Conservation (phyloP, 2,329 filamentous ascomycete genomes). For the Allantophomopsis lycopodina region DNA sequence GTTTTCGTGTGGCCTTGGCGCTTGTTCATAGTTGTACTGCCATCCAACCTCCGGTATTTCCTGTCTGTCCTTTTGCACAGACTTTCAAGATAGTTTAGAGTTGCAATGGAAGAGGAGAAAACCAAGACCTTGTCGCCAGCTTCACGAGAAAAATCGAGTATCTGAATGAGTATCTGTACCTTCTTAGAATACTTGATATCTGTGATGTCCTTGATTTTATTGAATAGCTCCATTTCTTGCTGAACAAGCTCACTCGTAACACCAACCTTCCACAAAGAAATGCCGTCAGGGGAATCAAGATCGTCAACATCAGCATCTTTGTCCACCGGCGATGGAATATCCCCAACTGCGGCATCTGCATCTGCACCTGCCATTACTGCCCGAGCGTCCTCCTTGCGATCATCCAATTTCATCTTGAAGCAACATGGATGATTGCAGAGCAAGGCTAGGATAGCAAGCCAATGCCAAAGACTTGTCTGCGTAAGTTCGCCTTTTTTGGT, state of each 20-base stretch:
- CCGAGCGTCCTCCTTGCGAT: slow-evolving; percentile 17
- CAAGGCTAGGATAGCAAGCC: slow-evolving; percentile 34
- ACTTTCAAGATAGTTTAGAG: slow-evolving; percentile 53
- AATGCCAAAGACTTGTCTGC: slow-evolving; percentile 35
- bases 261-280: slow-evolving; percentile 13
- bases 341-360: too few relatives aligned
- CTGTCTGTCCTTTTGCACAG: slow-evolving; percentile 36
- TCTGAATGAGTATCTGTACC: slow-evolving; percentile 48
- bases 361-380: slow-evolving; percentile 7
- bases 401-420: slow-evolving; percentile 29
- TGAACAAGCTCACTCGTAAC: slow-evolving; percentile 16
- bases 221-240: slow-evolving; percentile 22
- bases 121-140: slow-evolving; percentile 63
- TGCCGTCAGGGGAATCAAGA: slow-evolving; percentile 6
- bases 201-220: slow-evolving; percentile 18
- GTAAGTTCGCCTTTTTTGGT: slow-evolving; percentile 20
- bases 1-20: slow-evolving; percentile 51
- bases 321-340: slow-evolving; percentile 3
- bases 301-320: slow-evolving; percentile 6
- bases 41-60: slow-evolving; percentile 51
- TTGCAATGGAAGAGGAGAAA: slow-evolving; percentile 61
- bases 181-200: slow-evolving; percentile 51
- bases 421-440: slow-evolving; percentile 42
- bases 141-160: slow-evolving; percentile 49
- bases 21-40: slow-evolving; percentile 35